A percentile compares a stretch with the other conserved stretches of the same genome.
Evolutionary conservation across 768 basidiomycete genomes (phyloP).

Genomic region (Boletus rubropictus): DNA sequence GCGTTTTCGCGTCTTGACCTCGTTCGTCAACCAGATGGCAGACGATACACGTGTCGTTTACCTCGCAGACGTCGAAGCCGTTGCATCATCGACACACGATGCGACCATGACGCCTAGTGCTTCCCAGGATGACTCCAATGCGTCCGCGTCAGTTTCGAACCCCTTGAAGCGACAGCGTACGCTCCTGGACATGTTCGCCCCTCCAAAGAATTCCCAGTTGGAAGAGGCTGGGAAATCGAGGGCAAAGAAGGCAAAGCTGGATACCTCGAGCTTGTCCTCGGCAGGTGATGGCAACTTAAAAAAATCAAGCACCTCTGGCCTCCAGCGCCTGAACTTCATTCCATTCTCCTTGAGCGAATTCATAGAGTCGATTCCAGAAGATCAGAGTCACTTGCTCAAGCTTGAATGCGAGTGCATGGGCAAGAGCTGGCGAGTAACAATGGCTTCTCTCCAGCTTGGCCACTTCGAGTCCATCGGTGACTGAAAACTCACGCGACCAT

Average conservation of each 20-base stretch:
- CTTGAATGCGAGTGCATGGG: constrained; percentile 74
- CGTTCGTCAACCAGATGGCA: constrained; percentile 17
- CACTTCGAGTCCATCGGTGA: background rate
- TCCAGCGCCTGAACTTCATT: constrained; percentile 51
- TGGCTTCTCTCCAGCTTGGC: background rate
- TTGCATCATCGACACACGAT: constrained; percentile 9
- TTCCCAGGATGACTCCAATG: constrained; percentile 20
- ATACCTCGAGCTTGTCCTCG: constrained; percentile 21
- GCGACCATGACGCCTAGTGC: constrained; percentile 15
- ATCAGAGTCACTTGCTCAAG: constrained; percentile 50
- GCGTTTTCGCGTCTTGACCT: constrained; percentile 10
- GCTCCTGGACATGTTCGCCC: constrained; percentile 57
- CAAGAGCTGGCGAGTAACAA: constrained; percentile 51
- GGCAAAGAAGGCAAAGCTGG: constrained; percentile 46
- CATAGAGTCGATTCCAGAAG: constrained; percentile 47
- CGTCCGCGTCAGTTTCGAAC: constrained; percentile 19
- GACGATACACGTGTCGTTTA: constrained; percentile 33
- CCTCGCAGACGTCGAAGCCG: constrained; percentile 41
- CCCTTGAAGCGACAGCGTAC: constrained; percentile 54
- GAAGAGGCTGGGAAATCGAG: constrained; percentile 23
- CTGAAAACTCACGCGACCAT: constrained; percentile 6
- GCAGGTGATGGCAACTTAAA: constrained; percentile 11
- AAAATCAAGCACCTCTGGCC: constrained; percentile 10
- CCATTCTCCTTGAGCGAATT: constrained; percentile 60
- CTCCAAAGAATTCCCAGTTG: constrained; percentile 27